phyloP scores from a whole-genome alignment of 192 early-diverging fungal genomes.

The Coemansia reversa region DNA sequence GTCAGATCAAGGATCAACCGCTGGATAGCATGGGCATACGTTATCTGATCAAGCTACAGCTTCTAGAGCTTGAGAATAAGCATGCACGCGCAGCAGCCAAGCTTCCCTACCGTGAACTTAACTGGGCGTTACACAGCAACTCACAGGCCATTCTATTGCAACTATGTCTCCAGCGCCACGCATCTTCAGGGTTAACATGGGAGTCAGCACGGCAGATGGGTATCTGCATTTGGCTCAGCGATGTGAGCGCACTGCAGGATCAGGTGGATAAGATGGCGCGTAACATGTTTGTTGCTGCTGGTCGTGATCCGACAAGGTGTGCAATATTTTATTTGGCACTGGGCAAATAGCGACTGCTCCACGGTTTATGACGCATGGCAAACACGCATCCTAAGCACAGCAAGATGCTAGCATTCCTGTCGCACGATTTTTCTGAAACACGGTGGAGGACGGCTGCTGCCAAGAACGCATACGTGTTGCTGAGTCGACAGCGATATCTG shows the following conservation, averaged over 20 bases:
- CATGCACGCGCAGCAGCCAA: conserved; percentile 46
- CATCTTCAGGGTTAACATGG: conserved; percentile 73
- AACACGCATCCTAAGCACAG: conserved; percentile 78
- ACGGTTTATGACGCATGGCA: conserved; percentile 87
- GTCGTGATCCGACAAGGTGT: conserved; percentile 82
- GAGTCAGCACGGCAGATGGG: conserved; percentile 77
- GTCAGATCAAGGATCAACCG: conserved; percentile 65
- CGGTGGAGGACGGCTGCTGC: conserved; percentile 91
- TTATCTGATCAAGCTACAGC: conserved; percentile 77
- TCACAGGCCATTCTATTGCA: conserved; percentile 68
- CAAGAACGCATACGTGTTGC: conserved; percentile 98
- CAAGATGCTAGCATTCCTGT: conserved; percentile 87
- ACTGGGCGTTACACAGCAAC: conserved; percentile 86
- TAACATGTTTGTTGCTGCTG: conserved; percentile 74
- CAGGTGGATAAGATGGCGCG: conserved; percentile 86
- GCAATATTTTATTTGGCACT: conserved; percentile 89
- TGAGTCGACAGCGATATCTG: conserved; percentile 91
- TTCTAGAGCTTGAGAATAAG: conserved; percentile 59
- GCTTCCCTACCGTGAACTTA: conserved; percentile 65
- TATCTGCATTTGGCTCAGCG: conserved; percentile 82
- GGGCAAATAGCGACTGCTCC: conserved; percentile 84
- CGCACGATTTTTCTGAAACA: conserved; percentile 86
- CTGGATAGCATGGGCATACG: conserved; percentile 86
- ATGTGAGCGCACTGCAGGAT: conserved; percentile 64
- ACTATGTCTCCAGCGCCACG: conserved; percentile 35